These are phyloP conservation scores for Termitomyces sp. DNA, from an alignment of 768 basidiomycete species.

Conservation along the genomic window DNA sequence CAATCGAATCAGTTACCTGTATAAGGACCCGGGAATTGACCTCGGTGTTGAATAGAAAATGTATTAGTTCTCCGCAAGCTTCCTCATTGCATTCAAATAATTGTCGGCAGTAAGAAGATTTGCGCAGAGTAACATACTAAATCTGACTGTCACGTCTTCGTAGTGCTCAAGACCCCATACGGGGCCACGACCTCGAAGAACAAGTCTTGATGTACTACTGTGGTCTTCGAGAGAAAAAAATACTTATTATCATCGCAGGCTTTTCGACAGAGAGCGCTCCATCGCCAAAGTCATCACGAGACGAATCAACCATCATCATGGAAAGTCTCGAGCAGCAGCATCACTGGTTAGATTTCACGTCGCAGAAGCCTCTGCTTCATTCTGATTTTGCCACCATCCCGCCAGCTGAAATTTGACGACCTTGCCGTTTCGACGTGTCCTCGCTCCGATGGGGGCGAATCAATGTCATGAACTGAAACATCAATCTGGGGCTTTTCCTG, in stretches of 20 bases:
- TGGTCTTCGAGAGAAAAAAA: too few species aligned
- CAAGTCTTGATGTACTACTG: conserved; percentile 30
- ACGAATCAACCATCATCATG: conserved; percentile 64
- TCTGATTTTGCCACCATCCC: conserved; percentile 51
- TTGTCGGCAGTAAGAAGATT: too few species aligned
- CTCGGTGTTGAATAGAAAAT: too few species aligned
- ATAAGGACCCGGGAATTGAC: too few species aligned
- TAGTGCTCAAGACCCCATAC: too few species aligned
- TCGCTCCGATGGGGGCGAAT: conserved; percentile 37
- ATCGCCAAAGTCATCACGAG: conserved; percentile 50
- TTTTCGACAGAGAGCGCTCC: conserved; percentile 61
- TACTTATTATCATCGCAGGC: conserved; percentile 52
- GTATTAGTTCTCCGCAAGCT: too few species aligned
- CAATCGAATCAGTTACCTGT: too few species aligned
- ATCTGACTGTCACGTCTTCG: too few species aligned
- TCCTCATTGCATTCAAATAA: too few species aligned
- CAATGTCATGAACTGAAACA: conserved; percentile 65
- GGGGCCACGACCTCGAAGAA: conserved; percentile 51
- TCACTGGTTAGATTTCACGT: conserved; percentile 30
- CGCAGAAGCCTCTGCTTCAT: conserved; percentile 57
- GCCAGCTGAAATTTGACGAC: conserved; percentile 47
- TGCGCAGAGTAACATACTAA: too few species aligned
- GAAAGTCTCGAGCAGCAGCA: conserved; percentile 19
- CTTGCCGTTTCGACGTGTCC: conserved; percentile 44
- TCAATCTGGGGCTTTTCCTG: conserved; percentile 24